Conservation (phyloP, 495 filamentous ascomycete species). For the Annulohypoxylon nitens region DNA sequence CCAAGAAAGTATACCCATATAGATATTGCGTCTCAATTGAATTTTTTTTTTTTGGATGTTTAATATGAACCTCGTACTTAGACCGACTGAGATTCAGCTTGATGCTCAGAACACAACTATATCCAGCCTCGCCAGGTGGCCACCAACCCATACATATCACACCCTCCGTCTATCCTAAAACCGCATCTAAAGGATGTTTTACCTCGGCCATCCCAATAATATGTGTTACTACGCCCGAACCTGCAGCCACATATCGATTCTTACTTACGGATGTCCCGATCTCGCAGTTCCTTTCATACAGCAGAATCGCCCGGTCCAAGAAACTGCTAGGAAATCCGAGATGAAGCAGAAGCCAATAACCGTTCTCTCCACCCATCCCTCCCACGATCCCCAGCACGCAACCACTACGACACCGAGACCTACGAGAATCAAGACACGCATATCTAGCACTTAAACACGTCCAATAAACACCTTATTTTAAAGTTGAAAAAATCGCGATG, state of each 20-base stretch:
- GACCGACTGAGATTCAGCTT: no score
- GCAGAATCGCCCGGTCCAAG: neutral
- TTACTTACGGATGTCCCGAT: neutral
- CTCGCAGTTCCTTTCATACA: neutral
- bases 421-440: neutral
- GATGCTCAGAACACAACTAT: no score
- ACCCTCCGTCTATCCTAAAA: no score
- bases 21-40: no score
- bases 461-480: neutral
- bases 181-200: no score
- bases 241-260: neutral
- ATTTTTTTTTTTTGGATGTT: no score
- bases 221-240: neutral
- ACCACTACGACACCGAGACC: neutral
- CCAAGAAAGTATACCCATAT: no score
- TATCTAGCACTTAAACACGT: neutral
- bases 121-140: no score
- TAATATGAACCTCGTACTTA: no score
- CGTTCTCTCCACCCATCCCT: neutral
- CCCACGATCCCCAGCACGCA: neutral
- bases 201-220: no score
- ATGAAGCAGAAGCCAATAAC: neutral
- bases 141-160: no score
- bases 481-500: slow-evolving; percentile 5
- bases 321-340: neutral